These are phyloP conservation scores for Ceriops zippeliana DNA, from an alignment of 345 rosid species.

Conservation along the genomic window DNA sequence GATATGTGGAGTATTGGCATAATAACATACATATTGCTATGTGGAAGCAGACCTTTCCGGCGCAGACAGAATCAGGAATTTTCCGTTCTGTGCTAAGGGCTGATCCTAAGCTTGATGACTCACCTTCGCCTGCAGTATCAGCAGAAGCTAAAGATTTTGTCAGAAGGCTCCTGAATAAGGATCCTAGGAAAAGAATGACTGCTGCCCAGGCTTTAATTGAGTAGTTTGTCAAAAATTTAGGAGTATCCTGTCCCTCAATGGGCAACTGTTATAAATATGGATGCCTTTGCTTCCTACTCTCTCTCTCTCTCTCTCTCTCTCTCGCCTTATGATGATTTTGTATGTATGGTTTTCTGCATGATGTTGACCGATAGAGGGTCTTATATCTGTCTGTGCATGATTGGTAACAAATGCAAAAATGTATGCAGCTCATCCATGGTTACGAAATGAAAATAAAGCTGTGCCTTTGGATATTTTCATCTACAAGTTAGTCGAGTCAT, in stretches of 20 bases:
- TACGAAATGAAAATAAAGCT: constrained; percentile 47
- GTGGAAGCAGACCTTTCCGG: constrained; percentile 98
- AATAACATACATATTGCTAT: constrained; percentile 77
- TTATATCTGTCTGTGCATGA: not conserved
- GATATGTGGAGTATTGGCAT: constrained; percentile 98
- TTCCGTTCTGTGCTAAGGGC: constrained; percentile 88
- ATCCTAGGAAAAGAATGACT: constrained; percentile 91
- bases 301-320: not conserved
- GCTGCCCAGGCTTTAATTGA: constrained; percentile 89
- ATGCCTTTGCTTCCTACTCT: not conserved
- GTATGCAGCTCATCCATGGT: constrained; percentile 87
- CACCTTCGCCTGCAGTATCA: constrained; percentile 85
- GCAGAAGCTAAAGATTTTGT: constrained; percentile 85
- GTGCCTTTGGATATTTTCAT: constrained; percentile 77
- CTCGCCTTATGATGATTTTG: not conserved
- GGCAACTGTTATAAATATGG: not conserved
- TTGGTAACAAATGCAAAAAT: not conserved
- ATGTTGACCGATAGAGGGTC: not conserved
- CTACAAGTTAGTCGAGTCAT: constrained; percentile 72
- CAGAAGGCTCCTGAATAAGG: constrained; percentile 85
- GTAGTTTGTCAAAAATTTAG: constrained; percentile 11
- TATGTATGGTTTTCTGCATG: not conserved
- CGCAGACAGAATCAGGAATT: constrained; percentile 92
- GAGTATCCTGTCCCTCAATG: not conserved
- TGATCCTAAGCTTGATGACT: constrained; percentile 76